Evolutionary conservation across 495 filamentous ascomycete species (phyloP).

Genomic region (Aspergillus indologenus): DNA sequence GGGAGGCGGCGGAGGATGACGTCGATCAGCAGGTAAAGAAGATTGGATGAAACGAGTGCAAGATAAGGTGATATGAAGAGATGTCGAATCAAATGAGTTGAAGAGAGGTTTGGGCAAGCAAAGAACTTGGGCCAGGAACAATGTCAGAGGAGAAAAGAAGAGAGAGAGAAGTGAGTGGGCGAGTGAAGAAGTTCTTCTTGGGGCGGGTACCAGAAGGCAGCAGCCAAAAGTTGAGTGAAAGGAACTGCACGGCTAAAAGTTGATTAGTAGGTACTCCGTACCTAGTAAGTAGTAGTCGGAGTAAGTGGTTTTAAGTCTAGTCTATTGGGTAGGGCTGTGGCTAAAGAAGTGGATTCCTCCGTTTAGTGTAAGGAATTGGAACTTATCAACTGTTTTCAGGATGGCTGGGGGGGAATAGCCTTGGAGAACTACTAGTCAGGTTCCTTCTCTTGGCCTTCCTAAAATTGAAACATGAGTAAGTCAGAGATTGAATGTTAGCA

Average conservation of each 20-base stretch:
- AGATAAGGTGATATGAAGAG: not conserved
- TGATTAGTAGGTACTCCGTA: constrained; percentile 2
- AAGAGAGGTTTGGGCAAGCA: constrained; percentile 4
- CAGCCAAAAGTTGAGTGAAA: constrained; percentile 17
- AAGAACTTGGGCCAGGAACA: constrained; percentile 6
- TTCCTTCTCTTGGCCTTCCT: not conserved
- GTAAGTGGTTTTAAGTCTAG: too few species aligned
- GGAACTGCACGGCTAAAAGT: constrained; percentile 3
- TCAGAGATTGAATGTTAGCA: not conserved
- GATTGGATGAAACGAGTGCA: not conserved
- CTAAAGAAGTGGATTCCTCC: not conserved
- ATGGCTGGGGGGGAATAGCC: not conserved
- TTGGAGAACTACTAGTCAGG: too few species aligned
- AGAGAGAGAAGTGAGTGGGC: not conserved
- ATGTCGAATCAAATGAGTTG: not conserved
- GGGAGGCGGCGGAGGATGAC: constrained; percentile 19
- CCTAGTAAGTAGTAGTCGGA: too few species aligned
- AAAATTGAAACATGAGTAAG: not conserved
- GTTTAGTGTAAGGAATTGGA: not conserved
- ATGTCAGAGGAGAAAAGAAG: constrained; percentile 12
- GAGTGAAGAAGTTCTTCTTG: constrained; percentile 11
- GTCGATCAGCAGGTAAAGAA: constrained; percentile 19
- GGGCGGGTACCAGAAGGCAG: constrained; percentile 17
- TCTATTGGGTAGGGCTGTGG: constrained; percentile 5
- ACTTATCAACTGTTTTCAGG: not conserved